A percentile compares a stretch with the other conserved stretches of the same genome.
Conservation (phyloP, 306 rosid species). For the Vigna reflexopilosa region DNA sequence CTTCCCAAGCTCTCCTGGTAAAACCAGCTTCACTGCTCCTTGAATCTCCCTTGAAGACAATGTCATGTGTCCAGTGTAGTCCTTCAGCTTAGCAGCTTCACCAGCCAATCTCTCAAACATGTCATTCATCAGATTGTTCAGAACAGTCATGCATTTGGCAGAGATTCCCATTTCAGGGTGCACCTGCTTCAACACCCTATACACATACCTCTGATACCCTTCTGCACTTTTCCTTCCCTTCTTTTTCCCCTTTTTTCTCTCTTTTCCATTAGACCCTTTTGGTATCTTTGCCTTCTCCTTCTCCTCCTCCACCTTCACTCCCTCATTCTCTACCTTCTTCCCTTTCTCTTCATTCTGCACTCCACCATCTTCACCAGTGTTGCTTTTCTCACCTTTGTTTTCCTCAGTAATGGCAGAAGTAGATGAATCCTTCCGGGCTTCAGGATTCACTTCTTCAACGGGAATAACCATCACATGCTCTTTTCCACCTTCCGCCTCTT, state of each 20-base stretch:
- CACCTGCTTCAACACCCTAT: slow-evolving; percentile 73
- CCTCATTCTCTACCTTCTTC: not conserved
- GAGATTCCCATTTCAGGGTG: slow-evolving; percentile 81
- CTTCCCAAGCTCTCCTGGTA: slow-evolving; percentile 75
- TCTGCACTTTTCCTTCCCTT: slow-evolving; percentile 41
- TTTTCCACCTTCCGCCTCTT: not conserved
- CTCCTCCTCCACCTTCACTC: slow-evolving; percentile 1
- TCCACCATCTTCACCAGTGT: not conserved
- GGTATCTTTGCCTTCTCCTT: not conserved
- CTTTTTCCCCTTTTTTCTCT: slow-evolving; percentile 43
- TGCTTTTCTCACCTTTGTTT: slow-evolving; percentile 30
- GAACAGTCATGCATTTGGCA: slow-evolving; percentile 59
- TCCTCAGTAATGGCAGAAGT: not conserved
- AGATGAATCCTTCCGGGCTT: slow-evolving; percentile 1
- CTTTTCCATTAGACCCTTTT: slow-evolving; percentile 6
- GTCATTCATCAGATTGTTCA: slow-evolving; percentile 80
- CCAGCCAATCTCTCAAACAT: slow-evolving; percentile 77
- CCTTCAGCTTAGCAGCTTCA: slow-evolving; percentile 62
- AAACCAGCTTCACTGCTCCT: slow-evolving; percentile 70
- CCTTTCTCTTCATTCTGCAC: slow-evolving; percentile 4
- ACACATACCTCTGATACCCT: slow-evolving; percentile 74
- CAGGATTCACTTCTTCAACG: slow-evolving; percentile 39
- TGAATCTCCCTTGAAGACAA: slow-evolving; percentile 72
- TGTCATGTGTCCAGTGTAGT: slow-evolving; percentile 53
- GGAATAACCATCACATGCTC: slow-evolving; percentile 45